Conservation (phyloP, 176 grass and related monocot species). For the Aegilops longissima region DNA sequence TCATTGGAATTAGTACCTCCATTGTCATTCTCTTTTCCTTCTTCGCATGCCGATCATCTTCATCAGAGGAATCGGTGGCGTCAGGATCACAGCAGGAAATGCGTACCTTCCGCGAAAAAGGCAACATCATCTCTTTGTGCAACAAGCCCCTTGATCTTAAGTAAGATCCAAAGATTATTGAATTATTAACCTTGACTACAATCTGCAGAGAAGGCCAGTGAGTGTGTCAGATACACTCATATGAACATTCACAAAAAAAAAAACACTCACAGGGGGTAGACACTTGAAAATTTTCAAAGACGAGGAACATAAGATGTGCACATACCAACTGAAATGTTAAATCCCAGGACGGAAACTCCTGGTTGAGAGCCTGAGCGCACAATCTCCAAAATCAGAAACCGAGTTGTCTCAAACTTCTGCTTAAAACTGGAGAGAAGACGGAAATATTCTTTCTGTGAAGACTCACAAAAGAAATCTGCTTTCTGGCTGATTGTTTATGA, state of each 20-base stretch:
- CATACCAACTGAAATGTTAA: constrained; percentile 27
- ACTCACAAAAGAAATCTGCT: neutral
- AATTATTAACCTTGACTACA: neutral
- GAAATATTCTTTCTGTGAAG: neutral
- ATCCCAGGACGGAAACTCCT: neutral
- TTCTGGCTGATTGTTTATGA: neutral
- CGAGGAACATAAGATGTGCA: constrained; percentile 1
- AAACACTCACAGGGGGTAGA: neutral
- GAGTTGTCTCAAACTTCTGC: constrained; percentile 21
- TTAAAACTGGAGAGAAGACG: constrained; percentile 2
- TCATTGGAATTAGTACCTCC: constrained; percentile 21
- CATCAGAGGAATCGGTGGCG: constrained; percentile 51
- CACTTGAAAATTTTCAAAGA: neutral
- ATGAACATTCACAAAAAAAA: neutral
- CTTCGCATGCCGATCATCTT: constrained; percentile 13
- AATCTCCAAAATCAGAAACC: constrained; percentile 4
- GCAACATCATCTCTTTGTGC: constrained; percentile 11
- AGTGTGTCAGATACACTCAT: neutral
- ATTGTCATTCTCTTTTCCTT: constrained; percentile 41
- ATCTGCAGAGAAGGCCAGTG: neutral
- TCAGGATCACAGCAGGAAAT: constrained; percentile 53
- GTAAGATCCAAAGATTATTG: neutral
- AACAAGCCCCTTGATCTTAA: neutral
- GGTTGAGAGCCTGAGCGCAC: neutral
- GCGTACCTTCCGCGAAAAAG: constrained; percentile 26